These are phyloP conservation scores for Bipolaris bicolor DNA, from an alignment of 2,329 filamentous ascomycete genomes.

Conservation along the genomic window DNA sequence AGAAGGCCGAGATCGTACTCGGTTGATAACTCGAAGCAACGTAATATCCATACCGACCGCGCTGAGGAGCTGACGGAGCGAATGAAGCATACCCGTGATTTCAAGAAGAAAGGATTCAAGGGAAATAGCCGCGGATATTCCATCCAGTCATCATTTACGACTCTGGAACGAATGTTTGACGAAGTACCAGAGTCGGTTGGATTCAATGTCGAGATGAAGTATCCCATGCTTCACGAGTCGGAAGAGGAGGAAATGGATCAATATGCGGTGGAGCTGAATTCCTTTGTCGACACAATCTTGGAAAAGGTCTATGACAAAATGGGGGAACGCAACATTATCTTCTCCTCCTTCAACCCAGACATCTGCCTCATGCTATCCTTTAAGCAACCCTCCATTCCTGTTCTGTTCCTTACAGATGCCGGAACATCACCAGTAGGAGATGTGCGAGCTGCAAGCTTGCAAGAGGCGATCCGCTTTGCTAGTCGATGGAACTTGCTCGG, in stretches of 20 bases:
- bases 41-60: constrained; percentile 49
- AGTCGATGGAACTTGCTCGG: constrained; percentile 93
- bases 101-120: constrained; percentile 94
- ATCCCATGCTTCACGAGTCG: constrained; percentile 95
- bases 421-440: constrained; percentile 83
- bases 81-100: constrained; percentile 97
- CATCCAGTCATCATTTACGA: constrained; percentile 95
- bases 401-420: constrained; percentile 91
- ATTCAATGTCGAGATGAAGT: constrained; percentile 99
- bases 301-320: constrained; percentile 87
- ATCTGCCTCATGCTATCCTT: constrained; percentile 92
- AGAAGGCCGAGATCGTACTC: constrained; percentile 64
- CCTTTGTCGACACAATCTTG: constrained; percentile 92
- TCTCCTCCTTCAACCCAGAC: constrained; percentile 96
- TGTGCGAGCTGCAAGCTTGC: constrained; percentile 85
- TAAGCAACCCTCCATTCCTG: constrained; percentile 96
- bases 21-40: constrained; percentile 57
- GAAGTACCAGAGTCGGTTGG: constrained; percentile 82
- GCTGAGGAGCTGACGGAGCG: constrained; percentile 72
- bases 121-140: constrained; percentile 92
- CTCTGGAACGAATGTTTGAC: constrained; percentile 88
- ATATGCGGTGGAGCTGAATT: constrained; percentile 93
- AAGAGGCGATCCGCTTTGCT: constrained; percentile 94
- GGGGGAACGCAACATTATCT: constrained; percentile 86
- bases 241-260: constrained; percentile 97